Conservation (phyloP, 2,329 filamentous ascomycete genomes). For the Scedosporium apiospermum region DNA sequence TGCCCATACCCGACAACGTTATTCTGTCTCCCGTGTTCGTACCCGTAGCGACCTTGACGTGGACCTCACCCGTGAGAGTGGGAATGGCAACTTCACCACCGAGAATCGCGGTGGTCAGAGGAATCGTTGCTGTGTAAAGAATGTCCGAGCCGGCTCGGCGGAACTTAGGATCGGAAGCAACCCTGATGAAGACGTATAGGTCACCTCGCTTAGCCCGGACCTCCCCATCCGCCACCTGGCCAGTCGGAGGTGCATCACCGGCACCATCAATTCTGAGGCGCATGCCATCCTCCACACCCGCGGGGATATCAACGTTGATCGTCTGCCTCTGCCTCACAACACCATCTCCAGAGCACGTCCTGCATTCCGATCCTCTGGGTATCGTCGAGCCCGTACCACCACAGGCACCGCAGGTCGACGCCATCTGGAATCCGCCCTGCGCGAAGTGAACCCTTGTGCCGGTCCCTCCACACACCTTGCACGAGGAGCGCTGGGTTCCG, state of each 20-base stretch:
- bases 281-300: conserved; percentile 96
- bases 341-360: conserved; percentile 70
- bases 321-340: conserved; percentile 76
- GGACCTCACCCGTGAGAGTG: conserved; percentile 82
- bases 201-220: conserved; percentile 67
- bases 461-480: conserved; percentile 74
- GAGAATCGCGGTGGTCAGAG: conserved; percentile 83
- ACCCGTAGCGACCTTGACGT: conserved; percentile 82
- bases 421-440: conserved; percentile 93
- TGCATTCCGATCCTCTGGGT: conserved; percentile 73
- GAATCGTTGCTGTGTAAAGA: conserved; percentile 82
- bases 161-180: conserved; percentile 86
- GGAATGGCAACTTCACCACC: conserved; percentile 86
- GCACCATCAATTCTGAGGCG: conserved; percentile 74
- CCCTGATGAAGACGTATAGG: conserved; percentile 81
- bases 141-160: conserved; percentile 81
- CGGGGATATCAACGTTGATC: conserved; percentile 83
- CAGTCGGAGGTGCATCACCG: conserved; percentile 77
- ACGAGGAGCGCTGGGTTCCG: conserved; percentile 63
- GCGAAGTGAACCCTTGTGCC: conserved; percentile 82
- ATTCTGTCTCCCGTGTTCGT: conserved; percentile 89
- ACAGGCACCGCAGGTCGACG: conserved; percentile 75
- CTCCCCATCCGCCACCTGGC: conserved; percentile 50
- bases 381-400: conserved; percentile 68
- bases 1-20: conserved; percentile 82